phyloP scores from a whole-genome alignment of 2,329 filamentous ascomycete genomes.

The Calonectria leucothoes region DNA sequence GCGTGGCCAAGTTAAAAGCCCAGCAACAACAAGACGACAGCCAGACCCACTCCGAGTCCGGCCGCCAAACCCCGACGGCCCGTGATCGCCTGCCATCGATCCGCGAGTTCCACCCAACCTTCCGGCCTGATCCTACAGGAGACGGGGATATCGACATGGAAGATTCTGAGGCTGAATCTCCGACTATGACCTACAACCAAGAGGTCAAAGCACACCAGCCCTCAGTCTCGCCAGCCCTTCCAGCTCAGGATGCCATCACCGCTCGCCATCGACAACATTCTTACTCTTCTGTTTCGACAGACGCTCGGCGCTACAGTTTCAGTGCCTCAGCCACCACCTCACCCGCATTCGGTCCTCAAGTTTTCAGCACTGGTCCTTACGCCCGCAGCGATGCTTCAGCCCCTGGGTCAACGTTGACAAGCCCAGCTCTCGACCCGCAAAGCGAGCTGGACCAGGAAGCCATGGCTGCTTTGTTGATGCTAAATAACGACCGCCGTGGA shows the following conservation, averaged over 20 bases:
- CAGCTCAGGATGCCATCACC: conserved; percentile 54
- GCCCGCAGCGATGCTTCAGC: conserved; percentile 55
- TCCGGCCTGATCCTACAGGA: conserved; percentile 50
- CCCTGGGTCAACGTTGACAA: conserved; percentile 66
- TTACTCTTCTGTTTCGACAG: conserved; percentile 64
- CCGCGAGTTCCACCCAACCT: conserved; percentile 53
- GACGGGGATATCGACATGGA: conserved; percentile 71
- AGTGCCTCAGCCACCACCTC: conserved; percentile 63
- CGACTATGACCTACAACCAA: conserved; percentile 52
- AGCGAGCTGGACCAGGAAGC: conserved; percentile 79
- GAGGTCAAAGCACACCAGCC: conserved; percentile 53
- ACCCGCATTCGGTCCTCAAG: conserved; percentile 67
- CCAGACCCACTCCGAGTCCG: conserved; percentile 41
- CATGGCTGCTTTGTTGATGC: conserved; percentile 87
- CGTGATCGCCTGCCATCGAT: conserved; percentile 49
- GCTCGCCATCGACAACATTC: conserved; percentile 59
- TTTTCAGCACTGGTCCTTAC: conserved; percentile 47
- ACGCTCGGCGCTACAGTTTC: conserved; percentile 64
- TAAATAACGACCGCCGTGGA: conserved; percentile 80
- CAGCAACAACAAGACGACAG: conserved; percentile 56
- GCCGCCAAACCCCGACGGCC: conserved; percentile 40
- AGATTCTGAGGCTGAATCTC: conserved; percentile 62
- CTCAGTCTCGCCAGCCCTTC: conserved; percentile 64
- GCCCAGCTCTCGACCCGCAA: conserved; percentile 67
- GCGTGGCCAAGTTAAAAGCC: conserved; percentile 82